These are phyloP conservation scores for Skeletonema marinoi DNA, from an alignment of 108 stramenopile genomes.

Conservation along the genomic window DNA sequence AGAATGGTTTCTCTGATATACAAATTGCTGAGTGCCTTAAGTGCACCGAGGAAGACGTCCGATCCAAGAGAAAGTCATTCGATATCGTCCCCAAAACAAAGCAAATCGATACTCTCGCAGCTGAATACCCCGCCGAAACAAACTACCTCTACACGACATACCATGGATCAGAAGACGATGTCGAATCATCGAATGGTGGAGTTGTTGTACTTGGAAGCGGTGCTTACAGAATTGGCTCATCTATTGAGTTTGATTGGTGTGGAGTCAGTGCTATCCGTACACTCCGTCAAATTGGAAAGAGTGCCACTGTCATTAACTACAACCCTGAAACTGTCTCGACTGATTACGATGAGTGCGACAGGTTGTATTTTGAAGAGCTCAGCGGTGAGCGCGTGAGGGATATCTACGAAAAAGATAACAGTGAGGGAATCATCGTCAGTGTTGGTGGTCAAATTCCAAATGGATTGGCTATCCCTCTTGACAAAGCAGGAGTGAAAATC, in stretches of 20 bases:
- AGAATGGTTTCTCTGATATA: constrained; percentile 92
- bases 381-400: constrained; percentile 93
- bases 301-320: constrained; percentile 96
- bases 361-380: constrained; percentile 98
- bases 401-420: constrained; percentile 91
- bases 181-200: constrained; percentile 81
- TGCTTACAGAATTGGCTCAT: constrained; percentile 97
- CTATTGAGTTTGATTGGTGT: constrained; percentile 99
- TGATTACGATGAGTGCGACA: constrained; percentile 99
- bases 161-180: constrained; percentile 93
- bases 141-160: constrained; percentile 99
- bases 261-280: constrained; percentile 95
- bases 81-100: constrained; percentile 91
- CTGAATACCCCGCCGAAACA: constrained; percentile 97
- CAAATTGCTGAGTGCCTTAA: constrained; percentile 82
- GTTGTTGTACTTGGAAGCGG: constrained; percentile 97
- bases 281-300: constrained; percentile 88
- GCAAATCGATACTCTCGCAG: constrained; percentile 99
- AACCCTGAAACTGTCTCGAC: constrained; percentile 99
- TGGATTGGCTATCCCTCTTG: constrained; percentile 93
- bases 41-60: constrained; percentile 76
- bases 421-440: constrained; percentile 90
- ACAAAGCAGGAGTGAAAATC: constrained; percentile 91
- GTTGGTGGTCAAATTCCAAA: constrained; percentile 98
- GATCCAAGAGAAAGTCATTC: constrained; percentile 57